Evolutionary conservation across 2,329 filamentous ascomycete species (phyloP), one percentile per base, ranked within the genome.

Genomic region (Phaeosphaeriaceae sp.): DNA sequence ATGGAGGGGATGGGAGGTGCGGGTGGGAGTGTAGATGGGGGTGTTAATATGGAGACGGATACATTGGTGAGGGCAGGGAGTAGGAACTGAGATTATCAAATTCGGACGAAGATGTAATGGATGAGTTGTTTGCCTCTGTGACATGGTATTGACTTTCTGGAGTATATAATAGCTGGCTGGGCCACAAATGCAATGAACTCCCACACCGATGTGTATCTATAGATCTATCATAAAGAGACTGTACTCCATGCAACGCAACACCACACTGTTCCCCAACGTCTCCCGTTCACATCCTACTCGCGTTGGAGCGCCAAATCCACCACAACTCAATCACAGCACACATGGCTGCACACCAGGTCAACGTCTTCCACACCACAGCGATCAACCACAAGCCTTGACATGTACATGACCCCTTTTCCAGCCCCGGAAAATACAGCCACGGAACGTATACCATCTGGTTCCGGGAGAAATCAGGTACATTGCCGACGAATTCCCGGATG

Each of bases 21-120:
- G 2, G 19, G 30, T 30, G 47, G 26, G 40, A 22, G 43, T 21
- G n/a, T 9, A 13, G 24, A 35, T 32, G 28, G 10, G n/a, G 30
- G 13, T 32, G 24, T 21, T 19, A 51, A 54, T 13, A 40, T 40
- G 35, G 66, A 58, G 3, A 57, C 67, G 40, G 56, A 59, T 42
- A 66, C 65, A 17, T 51, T 72, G 57, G 60, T 59, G 49, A 65
- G 64, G 50, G 61, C 68, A 9, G 47, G 48, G 56, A 72, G 65
- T 60, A 51, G 28, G 13, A n/a, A 44, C 23, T 26, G n/a, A 15
- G n/a, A 10, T 7, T 19, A 10, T 35, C 4, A 28, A 28, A 9
- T 4, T 28, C 5, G 9, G 4, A 9, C 26, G 26, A 9, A 28
- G 9, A 35, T 35, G 30, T 35, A 11, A 35, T 35, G 30, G 30